Conservation (phyloP, 2,329 filamentous ascomycete species). For the Epichloe elymi region DNA sequence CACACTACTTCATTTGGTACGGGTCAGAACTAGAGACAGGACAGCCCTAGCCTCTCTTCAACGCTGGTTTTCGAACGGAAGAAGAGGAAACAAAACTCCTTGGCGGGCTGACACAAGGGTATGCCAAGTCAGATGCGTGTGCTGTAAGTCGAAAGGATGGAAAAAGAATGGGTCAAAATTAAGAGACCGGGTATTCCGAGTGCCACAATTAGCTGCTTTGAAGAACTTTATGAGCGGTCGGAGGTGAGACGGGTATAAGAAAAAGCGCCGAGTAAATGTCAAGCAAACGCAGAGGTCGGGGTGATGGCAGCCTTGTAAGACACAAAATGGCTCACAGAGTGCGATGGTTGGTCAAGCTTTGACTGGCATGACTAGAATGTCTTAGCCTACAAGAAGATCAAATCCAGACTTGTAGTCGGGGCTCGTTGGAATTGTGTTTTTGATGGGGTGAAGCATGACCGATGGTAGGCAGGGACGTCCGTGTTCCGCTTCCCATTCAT, state of each 20-base stretch:
- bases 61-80: no score
- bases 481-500: conserved; percentile 40
- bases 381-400: conserved; percentile 25
- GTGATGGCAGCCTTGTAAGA: not conserved
- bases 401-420: conserved; percentile 27
- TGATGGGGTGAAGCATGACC: conserved; percentile 46
- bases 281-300: not conserved
- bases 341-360: not conserved
- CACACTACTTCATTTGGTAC: conserved; percentile 5
- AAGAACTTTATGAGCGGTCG: no score
- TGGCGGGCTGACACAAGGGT: not conserved
- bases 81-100: not conserved
- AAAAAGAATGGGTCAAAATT: not conserved
- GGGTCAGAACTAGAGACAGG: not conserved
- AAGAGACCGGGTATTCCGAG: not conserved
- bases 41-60: not conserved
- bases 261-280: not conserved
- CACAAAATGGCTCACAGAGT: not conserved
- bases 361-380: not conserved
- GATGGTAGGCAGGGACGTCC: conserved; percentile 46
- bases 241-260: not conserved
- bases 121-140: not conserved
- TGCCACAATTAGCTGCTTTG: no score
- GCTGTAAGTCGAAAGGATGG: not conserved
- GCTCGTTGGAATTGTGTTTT: conserved; percentile 40